These are phyloP conservation scores for Xenosphaeropsis pyriputrescens DNA, from an alignment of 2,329 filamentous ascomycete species.

Conservation along the genomic window DNA sequence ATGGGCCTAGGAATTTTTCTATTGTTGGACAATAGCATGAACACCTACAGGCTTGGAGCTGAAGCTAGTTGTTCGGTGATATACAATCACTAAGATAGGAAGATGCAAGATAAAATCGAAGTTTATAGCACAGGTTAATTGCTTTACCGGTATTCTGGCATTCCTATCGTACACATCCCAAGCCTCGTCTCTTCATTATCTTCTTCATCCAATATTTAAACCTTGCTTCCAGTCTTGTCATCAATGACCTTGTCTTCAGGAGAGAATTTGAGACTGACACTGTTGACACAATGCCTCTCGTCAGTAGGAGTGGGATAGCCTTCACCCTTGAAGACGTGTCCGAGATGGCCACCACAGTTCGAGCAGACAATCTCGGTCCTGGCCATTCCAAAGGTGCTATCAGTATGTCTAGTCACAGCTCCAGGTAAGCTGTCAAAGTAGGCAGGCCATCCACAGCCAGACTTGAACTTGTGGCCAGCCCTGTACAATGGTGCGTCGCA, in stretches of 20 bases:
- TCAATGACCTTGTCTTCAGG: slow-evolving; percentile 39
- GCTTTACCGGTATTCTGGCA: too few relatives aligned
- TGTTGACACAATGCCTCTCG: slow-evolving; percentile 95
- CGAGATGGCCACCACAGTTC: slow-evolving; percentile 86
- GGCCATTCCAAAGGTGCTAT: slow-evolving; percentile 65
- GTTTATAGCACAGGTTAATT: too few relatives aligned
- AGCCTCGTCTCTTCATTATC: background rate
- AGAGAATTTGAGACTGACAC: slow-evolving; percentile 70
- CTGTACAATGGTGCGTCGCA: slow-evolving; percentile 85
- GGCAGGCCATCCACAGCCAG: slow-evolving; percentile 92
- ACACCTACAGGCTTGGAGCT: too few relatives aligned
- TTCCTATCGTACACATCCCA: too few relatives aligned
- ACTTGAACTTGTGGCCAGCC: slow-evolving; percentile 89
- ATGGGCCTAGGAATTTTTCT: too few relatives aligned
- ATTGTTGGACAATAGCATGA: too few relatives aligned
- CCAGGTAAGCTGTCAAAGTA: slow-evolving; percentile 94
- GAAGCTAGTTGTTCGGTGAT: too few relatives aligned
- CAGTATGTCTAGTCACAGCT: slow-evolving; percentile 70
- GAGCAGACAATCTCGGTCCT: slow-evolving; percentile 88
- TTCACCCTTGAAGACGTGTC: slow-evolving; percentile 87
- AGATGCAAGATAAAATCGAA: too few relatives aligned
- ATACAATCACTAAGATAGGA: too few relatives aligned
- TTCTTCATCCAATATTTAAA: slow-evolving; percentile 5
- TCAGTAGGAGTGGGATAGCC: slow-evolving; percentile 75
- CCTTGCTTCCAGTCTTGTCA: slow-evolving; percentile 20